phyloP scores from a whole-genome alignment of 805 yeast species.

The Suhomyces tanzawaensis region DNA sequence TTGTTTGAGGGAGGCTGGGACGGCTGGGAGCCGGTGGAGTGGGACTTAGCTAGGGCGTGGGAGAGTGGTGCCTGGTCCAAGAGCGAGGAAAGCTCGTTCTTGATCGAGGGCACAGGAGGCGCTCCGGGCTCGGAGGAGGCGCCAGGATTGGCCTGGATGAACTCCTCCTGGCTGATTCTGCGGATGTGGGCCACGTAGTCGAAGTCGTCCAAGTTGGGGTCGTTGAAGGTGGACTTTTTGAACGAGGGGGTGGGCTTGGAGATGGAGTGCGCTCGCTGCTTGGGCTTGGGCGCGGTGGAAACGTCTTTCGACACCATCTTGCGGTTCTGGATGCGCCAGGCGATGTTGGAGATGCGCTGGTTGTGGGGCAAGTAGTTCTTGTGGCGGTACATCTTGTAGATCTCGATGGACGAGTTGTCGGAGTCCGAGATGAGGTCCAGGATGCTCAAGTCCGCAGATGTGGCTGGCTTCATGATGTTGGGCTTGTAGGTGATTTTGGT shows the following conservation, averaged over 20 bases:
- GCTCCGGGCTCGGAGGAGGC: too few species aligned
- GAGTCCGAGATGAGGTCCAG: slow-evolving; percentile 28
- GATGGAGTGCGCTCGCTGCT: slow-evolving; percentile 3
- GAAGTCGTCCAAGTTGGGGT: slow-evolving; percentile 38
- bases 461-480: slow-evolving; percentile 5
- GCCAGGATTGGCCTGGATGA: slow-evolving; percentile 10
- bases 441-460: slow-evolving; percentile 1
- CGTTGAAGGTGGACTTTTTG: slow-evolving; percentile 12
- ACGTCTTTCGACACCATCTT: slow-evolving; percentile 18
- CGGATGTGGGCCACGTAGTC: slow-evolving; percentile 47
- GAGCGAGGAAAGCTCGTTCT: not conserved
- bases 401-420: slow-evolving; percentile 36
- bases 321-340: slow-evolving; percentile 45
- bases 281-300: not conserved
- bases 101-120: too few species aligned
- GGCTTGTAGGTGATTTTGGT: slow-evolving; percentile 12
- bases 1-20: slow-evolving; percentile 5
- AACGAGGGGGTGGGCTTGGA: not conserved
- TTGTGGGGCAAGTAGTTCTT: slow-evolving; percentile 43
- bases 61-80: not conserved
- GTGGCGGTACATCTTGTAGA: slow-evolving; percentile 41
- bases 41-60: not conserved
- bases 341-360: slow-evolving; percentile 41
- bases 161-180: slow-evolving; percentile 40
- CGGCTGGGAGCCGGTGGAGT: not conserved